phyloP scores from a whole-genome alignment of 495 filamentous ascomycete genomes.

The Podospora comata region DNA sequence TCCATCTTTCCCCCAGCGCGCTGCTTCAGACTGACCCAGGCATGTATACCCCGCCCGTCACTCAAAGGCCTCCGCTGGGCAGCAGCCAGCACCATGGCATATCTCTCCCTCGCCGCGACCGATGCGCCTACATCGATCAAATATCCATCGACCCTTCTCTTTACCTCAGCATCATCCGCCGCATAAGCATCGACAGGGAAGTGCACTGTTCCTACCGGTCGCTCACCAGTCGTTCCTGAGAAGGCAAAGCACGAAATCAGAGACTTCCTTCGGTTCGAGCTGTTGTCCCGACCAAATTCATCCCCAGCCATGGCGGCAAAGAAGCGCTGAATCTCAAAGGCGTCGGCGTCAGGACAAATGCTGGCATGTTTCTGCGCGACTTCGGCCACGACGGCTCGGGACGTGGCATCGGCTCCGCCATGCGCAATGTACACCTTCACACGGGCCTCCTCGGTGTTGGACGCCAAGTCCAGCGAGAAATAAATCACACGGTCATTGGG shows the following conservation, averaged over 20 bases:
- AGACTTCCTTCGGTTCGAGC: background rate
- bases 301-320: constrained; percentile 18
- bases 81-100: constrained; percentile 11
- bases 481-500: constrained; percentile 12
- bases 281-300: constrained; percentile 4
- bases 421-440: constrained; percentile 22
- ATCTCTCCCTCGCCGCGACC: background rate
- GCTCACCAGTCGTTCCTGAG: constrained; percentile 2
- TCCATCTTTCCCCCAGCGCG: constrained; percentile 16
- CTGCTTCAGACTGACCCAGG: constrained; percentile 24
- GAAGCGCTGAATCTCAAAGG: constrained; percentile 25
- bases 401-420: constrained; percentile 11
- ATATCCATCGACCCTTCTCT: constrained; percentile 5
- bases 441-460: constrained; percentile 13
- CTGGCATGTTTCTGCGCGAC: constrained; percentile 18
- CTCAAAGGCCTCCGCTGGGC: constrained; percentile 17
- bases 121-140: background rate
- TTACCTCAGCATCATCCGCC: constrained; percentile 4
- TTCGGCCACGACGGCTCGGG: constrained; percentile 7
- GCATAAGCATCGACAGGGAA: constrained; percentile 7
- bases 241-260: constrained; percentile 8
- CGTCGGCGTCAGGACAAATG: constrained; percentile 21
- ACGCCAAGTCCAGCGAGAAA: constrained; percentile 18
- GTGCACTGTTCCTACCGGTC: constrained; percentile 7
- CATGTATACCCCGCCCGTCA: constrained; percentile 18